A percentile compares a stretch with the other conserved stretches of the same genome.
Evolutionary conservation across 2,329 filamentous ascomycete genomes (phyloP).

Genomic region (Alternaria metachromatica): DNA sequence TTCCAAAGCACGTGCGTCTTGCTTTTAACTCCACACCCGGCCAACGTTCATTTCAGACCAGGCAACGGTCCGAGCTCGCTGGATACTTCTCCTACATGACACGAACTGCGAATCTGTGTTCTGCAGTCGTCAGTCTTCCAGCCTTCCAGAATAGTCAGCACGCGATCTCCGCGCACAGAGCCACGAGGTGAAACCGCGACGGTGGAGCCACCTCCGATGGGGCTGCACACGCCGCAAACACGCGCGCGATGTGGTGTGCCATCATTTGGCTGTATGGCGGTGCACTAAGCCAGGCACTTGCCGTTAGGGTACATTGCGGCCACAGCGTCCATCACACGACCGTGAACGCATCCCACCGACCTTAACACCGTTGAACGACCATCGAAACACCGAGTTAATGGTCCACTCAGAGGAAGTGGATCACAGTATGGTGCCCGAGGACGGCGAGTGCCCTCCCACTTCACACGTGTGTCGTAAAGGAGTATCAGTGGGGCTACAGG

Average conservation of each 20-base stretch:
- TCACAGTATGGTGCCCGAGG: not conserved
- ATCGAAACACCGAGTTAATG: not conserved
- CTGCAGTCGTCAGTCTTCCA: not conserved
- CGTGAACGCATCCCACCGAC: not conserved
- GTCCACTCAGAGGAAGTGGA: not conserved
- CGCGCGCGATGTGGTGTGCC: not conserved
- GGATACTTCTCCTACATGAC: constrained; percentile 1
- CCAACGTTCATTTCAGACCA: constrained; percentile 3
- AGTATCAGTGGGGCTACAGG: not conserved
- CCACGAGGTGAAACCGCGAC: not conserved
- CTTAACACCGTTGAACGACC: not conserved
- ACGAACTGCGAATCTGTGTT: not conserved
- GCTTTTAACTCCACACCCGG: constrained; percentile 3
- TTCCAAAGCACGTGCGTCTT: not conserved
- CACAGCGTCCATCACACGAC: not conserved
- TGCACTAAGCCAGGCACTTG: not conserved
- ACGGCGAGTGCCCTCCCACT: not conserved
- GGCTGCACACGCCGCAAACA: not conserved
- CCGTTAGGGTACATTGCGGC: not conserved
- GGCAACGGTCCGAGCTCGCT: constrained; percentile 1
- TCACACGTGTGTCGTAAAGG: not conserved
- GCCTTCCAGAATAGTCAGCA: not conserved
- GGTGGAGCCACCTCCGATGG: not conserved
- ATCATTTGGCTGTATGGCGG: not conserved
- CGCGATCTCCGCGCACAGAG: not conserved